Evolutionary conservation across 768 basidiomycete genomes (phyloP).

Genomic region (Rhodotorula sphaerocarpa): DNA sequence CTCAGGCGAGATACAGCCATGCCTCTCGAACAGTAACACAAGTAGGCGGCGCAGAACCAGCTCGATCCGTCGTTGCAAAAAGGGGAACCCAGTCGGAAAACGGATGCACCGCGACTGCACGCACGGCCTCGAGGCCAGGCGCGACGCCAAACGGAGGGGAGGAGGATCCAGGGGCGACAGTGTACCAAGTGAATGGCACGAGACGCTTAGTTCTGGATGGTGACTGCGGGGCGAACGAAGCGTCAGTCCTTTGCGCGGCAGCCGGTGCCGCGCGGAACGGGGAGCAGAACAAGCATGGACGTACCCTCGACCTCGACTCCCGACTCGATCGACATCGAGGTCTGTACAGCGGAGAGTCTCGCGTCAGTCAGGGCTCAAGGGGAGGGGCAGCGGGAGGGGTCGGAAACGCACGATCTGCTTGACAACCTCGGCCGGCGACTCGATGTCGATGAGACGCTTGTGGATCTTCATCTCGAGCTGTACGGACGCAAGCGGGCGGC

Average conservation of each 20-base stretch:
- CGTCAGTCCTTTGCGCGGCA: not conserved
- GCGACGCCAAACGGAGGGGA: too few relatives aligned
- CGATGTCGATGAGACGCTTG: constrained; percentile 98
- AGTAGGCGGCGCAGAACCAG: too few relatives aligned
- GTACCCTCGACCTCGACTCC: constrained; percentile 74
- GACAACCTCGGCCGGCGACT: constrained; percentile 97
- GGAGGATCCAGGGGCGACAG: too few relatives aligned
- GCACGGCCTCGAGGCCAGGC: too few relatives aligned
- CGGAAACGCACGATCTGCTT: constrained; percentile 83
- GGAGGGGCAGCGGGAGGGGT: not conserved
- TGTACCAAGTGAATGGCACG: too few relatives aligned
- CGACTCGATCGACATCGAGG: constrained; percentile 95
- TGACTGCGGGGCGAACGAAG: not conserved
- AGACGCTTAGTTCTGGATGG: not conserved
- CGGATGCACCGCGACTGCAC: too few relatives aligned
- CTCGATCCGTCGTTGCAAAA: too few relatives aligned
- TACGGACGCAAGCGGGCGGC: not conserved
- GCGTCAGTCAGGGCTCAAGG: not conserved
- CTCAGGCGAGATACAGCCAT: too few relatives aligned
- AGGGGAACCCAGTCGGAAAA: too few relatives aligned
- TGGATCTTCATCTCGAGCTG: constrained; percentile 93
- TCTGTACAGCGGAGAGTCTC: constrained; percentile 50
- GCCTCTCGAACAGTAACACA: too few relatives aligned
- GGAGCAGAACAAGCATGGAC: too few relatives aligned
- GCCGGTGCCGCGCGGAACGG: too few relatives aligned